These are phyloP conservation scores for Purpureocillium lavendulum DNA, from an alignment of 2,329 filamentous ascomycete species.

Conservation along the genomic window DNA sequence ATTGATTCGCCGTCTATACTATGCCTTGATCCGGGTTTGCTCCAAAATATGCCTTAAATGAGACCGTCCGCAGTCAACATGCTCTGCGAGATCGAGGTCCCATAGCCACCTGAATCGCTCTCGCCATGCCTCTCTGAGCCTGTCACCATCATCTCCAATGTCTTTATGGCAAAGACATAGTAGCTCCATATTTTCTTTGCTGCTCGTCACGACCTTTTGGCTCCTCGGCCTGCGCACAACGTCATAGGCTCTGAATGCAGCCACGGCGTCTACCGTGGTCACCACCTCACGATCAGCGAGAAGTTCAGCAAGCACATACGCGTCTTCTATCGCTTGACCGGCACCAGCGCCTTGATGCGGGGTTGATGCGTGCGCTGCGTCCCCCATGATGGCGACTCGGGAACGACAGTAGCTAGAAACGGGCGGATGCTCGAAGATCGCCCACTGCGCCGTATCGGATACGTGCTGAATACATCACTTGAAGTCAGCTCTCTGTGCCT, in stretches of 20 bases:
- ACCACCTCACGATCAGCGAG: constrained; percentile 3
- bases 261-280: neutral
- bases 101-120: neutral
- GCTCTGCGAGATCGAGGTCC: too few species aligned
- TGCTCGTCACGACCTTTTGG: constrained; percentile 7
- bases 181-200: constrained; percentile 7
- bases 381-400: constrained; percentile 32
- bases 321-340: constrained; percentile 30
- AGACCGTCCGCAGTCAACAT: too few species aligned
- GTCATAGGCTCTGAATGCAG: constrained; percentile 9
- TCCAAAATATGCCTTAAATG: too few species aligned
- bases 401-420: constrained; percentile 10
- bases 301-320: constrained; percentile 12
- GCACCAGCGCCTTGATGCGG: constrained; percentile 35
- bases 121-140: constrained; percentile 4
- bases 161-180: constrained; percentile 5
- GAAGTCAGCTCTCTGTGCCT: neutral
- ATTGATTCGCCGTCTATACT: too few species aligned
- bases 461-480: constrained; percentile 3
- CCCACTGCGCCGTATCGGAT: constrained; percentile 8
- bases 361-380: constrained; percentile 40
- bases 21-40: too few species aligned
- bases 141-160: constrained; percentile 5
- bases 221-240: constrained; percentile 7
- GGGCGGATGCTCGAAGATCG: constrained; percentile 7